Conservation (phyloP, 176 grass and related monocot genomes). For the Rhynchospora tenuis region DNA sequence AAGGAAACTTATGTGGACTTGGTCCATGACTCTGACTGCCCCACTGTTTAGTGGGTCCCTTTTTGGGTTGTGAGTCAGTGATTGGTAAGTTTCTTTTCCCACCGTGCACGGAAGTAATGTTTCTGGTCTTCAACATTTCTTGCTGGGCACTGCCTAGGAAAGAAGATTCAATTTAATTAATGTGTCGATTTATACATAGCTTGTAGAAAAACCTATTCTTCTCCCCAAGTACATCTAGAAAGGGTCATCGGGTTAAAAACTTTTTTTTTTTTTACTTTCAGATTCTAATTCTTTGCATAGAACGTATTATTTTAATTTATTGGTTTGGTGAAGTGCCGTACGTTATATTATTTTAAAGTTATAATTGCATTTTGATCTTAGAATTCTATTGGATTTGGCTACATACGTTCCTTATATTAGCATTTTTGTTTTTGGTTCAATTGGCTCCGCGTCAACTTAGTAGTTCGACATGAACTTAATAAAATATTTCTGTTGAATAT, state of each 20-base stretch:
- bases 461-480: not conserved
- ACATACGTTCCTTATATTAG: too few species aligned
- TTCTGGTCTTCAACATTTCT: not conserved
- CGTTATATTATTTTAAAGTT: too few species aligned
- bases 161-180: not conserved
- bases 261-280: too few species aligned
- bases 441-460: not conserved
- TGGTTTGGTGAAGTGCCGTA: too few species aligned
- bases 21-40: not conserved
- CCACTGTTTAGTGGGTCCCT: not conserved
- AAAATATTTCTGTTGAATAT: not conserved
- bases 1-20: not conserved
- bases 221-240: not conserved
- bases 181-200: not conserved
- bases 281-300: too few species aligned
- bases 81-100: not conserved
- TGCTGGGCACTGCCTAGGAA: not conserved
- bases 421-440: too few species aligned
- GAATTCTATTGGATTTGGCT: too few species aligned
- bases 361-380: too few species aligned
- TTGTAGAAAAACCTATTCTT: not conserved
- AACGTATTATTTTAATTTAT: too few species aligned
- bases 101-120: not conserved
- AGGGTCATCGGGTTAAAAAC: not conserved
- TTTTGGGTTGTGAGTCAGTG: not conserved